Percentiles rank a stretch among this genome's conserved stretches.
These are phyloP conservation scores for Cnidoscolus chayamansa DNA, from an alignment of 441 rosid genomes.

Conservation along the genomic window DNA sequence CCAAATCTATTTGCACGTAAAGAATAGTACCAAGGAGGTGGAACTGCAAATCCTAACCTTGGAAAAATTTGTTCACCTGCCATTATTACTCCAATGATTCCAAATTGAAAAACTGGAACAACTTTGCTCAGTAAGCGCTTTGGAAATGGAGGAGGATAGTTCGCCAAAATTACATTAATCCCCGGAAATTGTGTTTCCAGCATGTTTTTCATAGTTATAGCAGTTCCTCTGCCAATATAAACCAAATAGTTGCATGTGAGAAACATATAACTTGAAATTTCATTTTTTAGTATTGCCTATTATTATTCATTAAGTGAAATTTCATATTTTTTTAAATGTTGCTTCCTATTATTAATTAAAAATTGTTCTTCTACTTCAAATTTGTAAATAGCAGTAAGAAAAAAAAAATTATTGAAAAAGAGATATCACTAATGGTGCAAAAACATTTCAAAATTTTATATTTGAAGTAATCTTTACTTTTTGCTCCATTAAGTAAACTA, in stretches of 20 bases:
- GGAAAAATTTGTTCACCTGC: constrained; percentile 90
- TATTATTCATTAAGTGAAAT: too few relatives aligned
- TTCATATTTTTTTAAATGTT: too few relatives aligned
- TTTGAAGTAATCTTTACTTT: too few relatives aligned
- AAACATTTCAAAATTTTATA: too few relatives aligned
- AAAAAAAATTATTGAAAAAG: too few relatives aligned
- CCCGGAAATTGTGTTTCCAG: constrained; percentile 77
- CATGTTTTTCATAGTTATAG: constrained; percentile 84
- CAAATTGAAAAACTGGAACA: constrained; percentile 79
- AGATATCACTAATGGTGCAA: too few relatives aligned
- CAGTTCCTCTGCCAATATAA: constrained; percentile 58
- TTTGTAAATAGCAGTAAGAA: too few relatives aligned
- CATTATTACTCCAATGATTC: constrained; percentile 66
- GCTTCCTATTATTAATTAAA: too few relatives aligned
- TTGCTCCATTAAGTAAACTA: too few relatives aligned
- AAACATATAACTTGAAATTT: too few relatives aligned
- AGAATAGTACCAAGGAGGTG: constrained; percentile 80
- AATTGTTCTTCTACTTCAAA: too few relatives aligned
- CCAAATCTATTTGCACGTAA: constrained; percentile 90
- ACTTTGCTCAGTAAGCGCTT: constrained; percentile 71
- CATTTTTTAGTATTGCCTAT: too few relatives aligned
- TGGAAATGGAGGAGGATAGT: constrained; percentile 76
- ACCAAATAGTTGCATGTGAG: neutral
- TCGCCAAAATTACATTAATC: constrained; percentile 67
- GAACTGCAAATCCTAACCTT: constrained; percentile 63